Evolutionary conservation across 1,139 yeast species (phyloP), one percentile per base, ranked within the genome.

Genomic region (Nakaseomyces delphensis): DNA sequence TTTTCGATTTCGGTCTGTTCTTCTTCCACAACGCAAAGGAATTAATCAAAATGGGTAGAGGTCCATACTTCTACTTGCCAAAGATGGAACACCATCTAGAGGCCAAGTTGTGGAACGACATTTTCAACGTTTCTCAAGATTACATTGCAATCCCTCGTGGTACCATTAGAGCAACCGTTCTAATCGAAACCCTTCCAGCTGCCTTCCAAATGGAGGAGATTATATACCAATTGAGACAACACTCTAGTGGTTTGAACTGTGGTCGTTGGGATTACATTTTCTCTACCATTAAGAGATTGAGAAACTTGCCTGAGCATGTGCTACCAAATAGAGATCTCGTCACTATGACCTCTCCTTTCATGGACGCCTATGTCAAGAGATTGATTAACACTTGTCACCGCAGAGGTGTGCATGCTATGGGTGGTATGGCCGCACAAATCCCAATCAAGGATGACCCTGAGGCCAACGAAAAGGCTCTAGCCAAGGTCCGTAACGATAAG

Each of bases 401-500:
- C 53, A 73, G 86, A 65, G 80, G 79, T 52, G 86, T 79, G 38
- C 84, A 77, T 60, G 89, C 85, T 23, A 78, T 81, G 75, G 89
- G 89, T 56, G 89, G 89, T 54, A 81, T 81, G 89, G 87, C 87
- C 53, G 87, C 86, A n/a, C 82, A 79, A 53, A 79, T 81, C 53
- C 87, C 87, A 49, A 79, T 79, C 60, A 80, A 80, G 62, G 70
- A 75, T 49, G 85, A 80, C 55, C 69, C 70, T 38, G 74, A 64
- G 41, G 76, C 77, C 45, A 80, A 80, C 63, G 68, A 69, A 43
- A 66, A 67, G 44, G 86, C 85, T 6, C 69, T 80, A 72, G 74
- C 71, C 42, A 79, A 79, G 53, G 87, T 81, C 41, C 72, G 74
- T 49, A 74, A 70, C 56, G 89, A 81, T 59, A 81, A 81, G 62